Evolutionary conservation across 306 rosid genomes (phyloP).

Genomic region (Ziziphus jujuba): DNA sequence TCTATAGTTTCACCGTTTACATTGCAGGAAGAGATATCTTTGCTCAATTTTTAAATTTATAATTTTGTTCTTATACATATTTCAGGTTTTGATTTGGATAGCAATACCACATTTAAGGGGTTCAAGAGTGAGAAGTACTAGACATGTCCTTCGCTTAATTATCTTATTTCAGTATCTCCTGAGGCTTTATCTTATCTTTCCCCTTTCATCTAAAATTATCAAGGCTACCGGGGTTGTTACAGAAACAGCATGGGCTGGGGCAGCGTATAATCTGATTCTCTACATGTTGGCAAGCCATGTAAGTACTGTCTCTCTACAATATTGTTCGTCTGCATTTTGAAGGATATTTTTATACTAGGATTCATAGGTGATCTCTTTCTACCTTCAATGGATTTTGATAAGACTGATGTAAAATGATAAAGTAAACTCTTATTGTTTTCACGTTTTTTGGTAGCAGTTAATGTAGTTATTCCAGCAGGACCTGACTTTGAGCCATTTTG

Average conservation of each 20-base stretch:
- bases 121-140: conserved; percentile 46
- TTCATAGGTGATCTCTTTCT: not conserved
- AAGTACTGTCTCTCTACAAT: conserved; percentile 18
- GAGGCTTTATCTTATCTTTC: conserved; percentile 59
- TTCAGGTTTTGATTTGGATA: conserved; percentile 56
- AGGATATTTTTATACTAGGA: not conserved
- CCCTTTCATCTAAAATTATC: conserved; percentile 48
- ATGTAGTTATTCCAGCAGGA: not conserved
- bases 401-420: too few relatives aligned
- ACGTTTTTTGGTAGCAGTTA: not conserved
- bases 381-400: too few relatives aligned
- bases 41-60: too few relatives aligned
- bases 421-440: not conserved
- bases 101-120: conserved; percentile 48
- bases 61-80: conserved; percentile 7
- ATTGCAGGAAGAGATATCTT: too few relatives aligned
- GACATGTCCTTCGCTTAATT: conserved; percentile 41
- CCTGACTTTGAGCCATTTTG: not conserved
- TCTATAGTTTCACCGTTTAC: too few relatives aligned
- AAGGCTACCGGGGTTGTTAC: conserved; percentile 56
- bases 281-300: conserved; percentile 69
- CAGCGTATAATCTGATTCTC: conserved; percentile 56
- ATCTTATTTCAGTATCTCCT: conserved; percentile 53
- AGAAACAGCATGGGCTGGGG: conserved; percentile 74
- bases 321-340: not conserved